These are phyloP conservation scores for Rhizophora mangle DNA, from an alignment of 345 rosid genomes.

Conservation along the genomic window DNA sequence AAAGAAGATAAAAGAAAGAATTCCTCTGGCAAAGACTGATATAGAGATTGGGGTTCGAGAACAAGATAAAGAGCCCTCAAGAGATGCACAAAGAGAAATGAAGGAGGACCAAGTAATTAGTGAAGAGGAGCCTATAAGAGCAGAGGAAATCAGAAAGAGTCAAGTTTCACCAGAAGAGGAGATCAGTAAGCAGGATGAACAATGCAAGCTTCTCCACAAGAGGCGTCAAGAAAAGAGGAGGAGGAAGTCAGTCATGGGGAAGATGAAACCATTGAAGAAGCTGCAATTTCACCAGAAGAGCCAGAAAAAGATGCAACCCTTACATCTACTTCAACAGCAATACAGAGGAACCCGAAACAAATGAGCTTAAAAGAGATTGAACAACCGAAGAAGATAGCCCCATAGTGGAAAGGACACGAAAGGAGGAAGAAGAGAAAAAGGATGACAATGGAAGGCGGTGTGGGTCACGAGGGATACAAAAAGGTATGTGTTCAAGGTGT, in stretches of 20 bases:
- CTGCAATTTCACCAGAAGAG: background rate
- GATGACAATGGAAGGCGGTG: slow-evolving; percentile 7
- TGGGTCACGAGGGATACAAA: slow-evolving; percentile 39
- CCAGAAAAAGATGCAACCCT: background rate
- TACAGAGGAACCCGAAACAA: no score
- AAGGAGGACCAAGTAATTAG: background rate
- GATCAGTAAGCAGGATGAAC: background rate
- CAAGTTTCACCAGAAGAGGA: background rate
- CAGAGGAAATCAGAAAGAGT: background rate
- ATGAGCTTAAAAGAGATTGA: no score
- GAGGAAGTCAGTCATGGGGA: no score
- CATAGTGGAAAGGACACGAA: background rate
- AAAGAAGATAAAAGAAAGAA: background rate
- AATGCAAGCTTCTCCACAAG: background rate
- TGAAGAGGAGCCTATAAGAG: background rate
- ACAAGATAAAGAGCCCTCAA: background rate
- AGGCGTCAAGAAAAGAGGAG: no score
- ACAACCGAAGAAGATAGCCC: background rate
- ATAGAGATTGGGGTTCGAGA: background rate
- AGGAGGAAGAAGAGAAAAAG: slow-evolving; percentile 21
- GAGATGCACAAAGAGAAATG: no score
- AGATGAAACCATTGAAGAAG: no score
- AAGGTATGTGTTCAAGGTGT: slow-evolving; percentile 58
- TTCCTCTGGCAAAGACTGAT: background rate
- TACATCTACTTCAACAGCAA: background rate